Evolutionary conservation across 192 early-diverging fungal genomes (phyloP), one percentile per base, ranked within the genome.

Genomic region (Funneliformis geosporum): DNA sequence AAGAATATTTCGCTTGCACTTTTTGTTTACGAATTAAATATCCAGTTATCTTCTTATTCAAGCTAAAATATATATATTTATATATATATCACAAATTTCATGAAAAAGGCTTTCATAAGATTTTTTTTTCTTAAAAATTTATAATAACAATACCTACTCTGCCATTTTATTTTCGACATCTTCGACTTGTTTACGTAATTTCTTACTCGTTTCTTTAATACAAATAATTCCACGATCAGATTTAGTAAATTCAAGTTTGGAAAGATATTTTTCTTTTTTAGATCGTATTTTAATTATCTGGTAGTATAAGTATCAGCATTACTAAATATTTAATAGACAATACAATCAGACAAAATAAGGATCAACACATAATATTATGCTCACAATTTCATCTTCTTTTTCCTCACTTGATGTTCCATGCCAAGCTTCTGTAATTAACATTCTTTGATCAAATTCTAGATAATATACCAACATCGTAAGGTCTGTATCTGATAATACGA

Each of bases 221-320:
- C 80, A 83, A 25, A 92, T 76, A 28, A 93, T 86, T 4, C 90
- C 91, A 42, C 86, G 82, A 75, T 93, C 92, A 4, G 84, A 82
- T 21, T 81, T 75, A 9, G 90, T 87, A 39, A 93, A 86, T 60
- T 86, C 82, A 33, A 80, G 80, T 39, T 78, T 81, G 25, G 70
- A 59, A 62, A 70, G 80, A 47, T 75, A 68, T 50, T 69, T 80
- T 6, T 64, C 60, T 3, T 85, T 80, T 38, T 80, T 85, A 12
- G 76, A 75, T 14, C 79, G 75, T 62, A 85, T 82, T 23, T 83
- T 83, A 23, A 85, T 82, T 55, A 61, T 43, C 42, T 40, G 18
- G 33, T 72, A 73, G 40, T 16, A 60, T 33, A 69, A 10, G 9
- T 81, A 28, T 77, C 61, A 70, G 7, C 4, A 4, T 16, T 73